Evolutionary conservation across 2,329 filamentous ascomycete genomes (phyloP), one percentile per base, ranked within the genome.

Genomic region (Trichoderma cornu-damae): DNA sequence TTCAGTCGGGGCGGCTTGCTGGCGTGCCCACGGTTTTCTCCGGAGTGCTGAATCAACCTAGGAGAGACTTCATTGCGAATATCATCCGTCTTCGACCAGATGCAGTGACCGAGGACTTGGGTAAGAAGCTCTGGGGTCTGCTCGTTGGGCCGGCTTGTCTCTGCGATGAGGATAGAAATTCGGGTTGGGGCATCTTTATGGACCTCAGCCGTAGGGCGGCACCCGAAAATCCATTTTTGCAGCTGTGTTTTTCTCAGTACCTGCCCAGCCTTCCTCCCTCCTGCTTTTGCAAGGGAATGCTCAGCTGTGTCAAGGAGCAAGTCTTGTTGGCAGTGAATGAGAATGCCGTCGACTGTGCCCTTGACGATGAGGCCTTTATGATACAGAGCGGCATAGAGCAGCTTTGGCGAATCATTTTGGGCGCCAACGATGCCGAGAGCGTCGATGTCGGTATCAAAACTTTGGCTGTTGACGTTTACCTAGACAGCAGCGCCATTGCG

Each of bases 351-450:
- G 75, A 75, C 20, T 74, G 79, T 48, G 66, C 77, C 18, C 70
- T 84, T 20, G 78, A 82, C 56, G 79, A 82, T 44, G 74, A 78
- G 6, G 73, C 77, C n/a, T 72, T 77, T 9, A 67, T 82, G 26
- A 74, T 79, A 62, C 79, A 76, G 60, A 80, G 71, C 62, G 82
- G 74, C 24, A 76, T 81, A 42, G 88, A 94, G 63, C 81, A 91
- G 58, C 75, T 96, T n/a, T 96, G 92, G 92, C 83, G 84, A 22
- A 83, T 96, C 64, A 84, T 93, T 32, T 74, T 96, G 53, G 85
- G 82, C 14, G 84, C 88, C 1, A 83, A 84, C 4, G 76, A 81
- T 35, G 75, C 80, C 35, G 81, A 78, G 0, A 84, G 95, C 47
- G 89, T 89, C 62, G 78, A 80, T 18, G 73, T 78, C 52, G 87